Evolutionary conservation across 2,329 filamentous ascomycete genomes (phyloP), one percentile per base, ranked within the genome.

Genomic region (Neofusicoccum parvum): DNA sequence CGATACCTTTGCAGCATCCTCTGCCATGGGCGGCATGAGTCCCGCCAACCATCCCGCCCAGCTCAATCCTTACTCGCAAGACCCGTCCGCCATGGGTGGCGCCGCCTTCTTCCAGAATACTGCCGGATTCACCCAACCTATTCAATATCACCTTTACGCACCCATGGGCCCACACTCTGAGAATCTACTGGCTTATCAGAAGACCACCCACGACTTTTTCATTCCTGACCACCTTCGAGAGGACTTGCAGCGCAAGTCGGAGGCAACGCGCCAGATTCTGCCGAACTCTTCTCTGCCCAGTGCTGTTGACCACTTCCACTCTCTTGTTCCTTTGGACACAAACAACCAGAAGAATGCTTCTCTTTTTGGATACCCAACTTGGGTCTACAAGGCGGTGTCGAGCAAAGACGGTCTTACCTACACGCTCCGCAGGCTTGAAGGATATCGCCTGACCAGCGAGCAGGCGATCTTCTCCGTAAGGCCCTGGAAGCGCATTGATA

Each of bases 301-400:
- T 67, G 82, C 83, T 39, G 86, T 98, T 63, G 92, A 96, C 72
- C 90, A 93, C 72, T 98, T 95, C 75, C 94, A 98, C 77, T 96
- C 93, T 3, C 84, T 99, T 11, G 93, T 97, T 9, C 92, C 94
- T 3, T 82, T 99, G 49, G 94, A 98, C 76, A 91, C 89, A 9
- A 90, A 86, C 58, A 88, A 92, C 67, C 87, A 93, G 69, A 94
- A 92, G 76, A 92, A 90, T 70, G 86, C 89, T 3, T 85, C 87
- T 12, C 87, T 91, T 15, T 97, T 97, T 78, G 92, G 93, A 34
- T 96, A 92, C 73, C 88, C 90, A 5, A 97, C 90, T 71, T 98
- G 94, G 92, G 87, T 97, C 0, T 99, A 97, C 81, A 98, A 98
- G 80, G 94, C 94, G 9, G 89, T 90, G 27, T 96, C 92, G 6